A percentile compares a stretch with the other conserved stretches of the same genome.
phyloP scores from a whole-genome alignment of 208 protist species.

The Acanthamoeba sp. region DNA sequence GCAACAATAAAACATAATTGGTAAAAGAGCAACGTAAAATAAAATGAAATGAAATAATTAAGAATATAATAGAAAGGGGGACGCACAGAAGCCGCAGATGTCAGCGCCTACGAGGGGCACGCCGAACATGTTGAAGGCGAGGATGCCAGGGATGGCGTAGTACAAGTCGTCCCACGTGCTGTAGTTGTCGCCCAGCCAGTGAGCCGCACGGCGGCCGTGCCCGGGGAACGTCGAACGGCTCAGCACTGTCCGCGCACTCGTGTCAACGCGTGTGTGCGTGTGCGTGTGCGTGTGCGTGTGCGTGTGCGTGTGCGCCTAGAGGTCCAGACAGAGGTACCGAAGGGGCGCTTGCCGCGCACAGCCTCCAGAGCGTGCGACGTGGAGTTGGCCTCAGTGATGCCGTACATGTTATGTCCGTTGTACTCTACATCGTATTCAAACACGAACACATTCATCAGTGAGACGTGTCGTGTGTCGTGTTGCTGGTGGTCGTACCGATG shows the following conservation, averaged over 20 bases:
- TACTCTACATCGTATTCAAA: constrained; percentile 90
- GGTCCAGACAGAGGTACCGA: constrained; percentile 57
- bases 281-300: no score
- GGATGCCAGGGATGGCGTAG: constrained; percentile 90
- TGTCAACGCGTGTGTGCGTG: no score
- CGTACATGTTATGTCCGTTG: constrained; percentile 91
- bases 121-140: constrained; percentile 91
- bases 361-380: constrained; percentile 79
- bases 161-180: constrained; percentile 83
- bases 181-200: constrained; percentile 94
- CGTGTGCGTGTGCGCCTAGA: no score
- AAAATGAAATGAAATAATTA: no score
- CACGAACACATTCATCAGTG: not conserved
- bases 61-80: no score
- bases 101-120: constrained; percentile 93
- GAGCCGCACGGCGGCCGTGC: constrained; percentile 75
- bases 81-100: constrained; percentile 91
- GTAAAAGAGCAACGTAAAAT: not conserved
- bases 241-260: no score
- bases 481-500: not conserved
- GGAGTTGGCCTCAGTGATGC: constrained; percentile 80
- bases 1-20: not conserved
- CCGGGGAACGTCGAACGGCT: constrained; percentile 81
- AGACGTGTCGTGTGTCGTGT: not conserved
- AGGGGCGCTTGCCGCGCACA: constrained; percentile 76